Percentiles rank a stretch among this genome's conserved stretches.
These are phyloP conservation scores for Entrophospora sp. DNA, from an alignment of 192 early-diverging fungal species.

Conservation along the genomic window DNA sequence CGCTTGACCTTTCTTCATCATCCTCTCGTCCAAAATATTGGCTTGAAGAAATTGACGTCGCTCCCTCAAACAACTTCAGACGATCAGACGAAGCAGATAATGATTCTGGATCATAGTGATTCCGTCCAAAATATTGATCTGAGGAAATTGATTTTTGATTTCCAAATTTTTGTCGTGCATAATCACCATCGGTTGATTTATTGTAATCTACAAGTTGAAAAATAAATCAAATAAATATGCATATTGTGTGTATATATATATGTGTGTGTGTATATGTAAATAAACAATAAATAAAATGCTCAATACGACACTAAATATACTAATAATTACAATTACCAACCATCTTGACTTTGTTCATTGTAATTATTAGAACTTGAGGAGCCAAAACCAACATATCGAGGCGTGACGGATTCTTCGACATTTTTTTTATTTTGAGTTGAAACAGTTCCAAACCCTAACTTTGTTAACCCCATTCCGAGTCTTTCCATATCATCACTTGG, in stretches of 20 bases:
- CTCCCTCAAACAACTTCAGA: conserved; percentile 57
- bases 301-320: no score
- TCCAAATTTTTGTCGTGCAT: conserved; percentile 72
- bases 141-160: conserved; percentile 82
- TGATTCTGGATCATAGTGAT: conserved; percentile 51
- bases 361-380: conserved; percentile 23
- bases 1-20: conserved; percentile 25
- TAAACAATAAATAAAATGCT: not conserved
- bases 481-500: conserved; percentile 46
- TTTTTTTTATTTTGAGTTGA: not conserved
- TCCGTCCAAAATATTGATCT: conserved; percentile 86
- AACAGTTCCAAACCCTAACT: conserved; percentile 51
- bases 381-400: conserved; percentile 43
- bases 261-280: not conserved
- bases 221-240: not conserved
- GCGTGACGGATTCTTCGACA: conserved; percentile 14
- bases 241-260: not conserved
- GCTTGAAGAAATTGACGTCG: conserved; percentile 71
- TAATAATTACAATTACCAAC: no score
- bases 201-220: not conserved
- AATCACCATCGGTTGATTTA: conserved; percentile 29
- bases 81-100: conserved; percentile 46
- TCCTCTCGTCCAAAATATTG: conserved; percentile 76
- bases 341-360: not conserved
- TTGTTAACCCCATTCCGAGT: conserved; percentile 61